Conservation (phyloP, 2,329 filamentous ascomycete genomes). For the Trichoderma lentiforme region DNA sequence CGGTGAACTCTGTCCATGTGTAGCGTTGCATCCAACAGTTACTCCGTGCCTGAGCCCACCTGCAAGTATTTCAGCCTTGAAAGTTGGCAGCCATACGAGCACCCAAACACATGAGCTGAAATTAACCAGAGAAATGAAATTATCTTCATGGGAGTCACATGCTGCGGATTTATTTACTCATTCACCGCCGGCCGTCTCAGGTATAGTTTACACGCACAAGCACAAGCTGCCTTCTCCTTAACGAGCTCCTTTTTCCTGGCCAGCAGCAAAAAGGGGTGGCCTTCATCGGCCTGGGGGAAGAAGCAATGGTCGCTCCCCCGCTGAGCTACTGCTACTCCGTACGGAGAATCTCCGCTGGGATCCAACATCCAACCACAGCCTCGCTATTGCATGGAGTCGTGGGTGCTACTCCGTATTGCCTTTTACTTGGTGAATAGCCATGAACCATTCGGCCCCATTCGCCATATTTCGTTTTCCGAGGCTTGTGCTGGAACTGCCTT, state of each 20-base stretch:
- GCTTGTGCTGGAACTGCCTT: slow-evolving; percentile 7
- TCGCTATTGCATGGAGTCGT: neutral
- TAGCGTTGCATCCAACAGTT: neutral
- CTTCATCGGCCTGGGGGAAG: neutral
- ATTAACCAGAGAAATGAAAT: neutral
- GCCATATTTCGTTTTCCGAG: neutral
- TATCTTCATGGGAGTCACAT: neutral
- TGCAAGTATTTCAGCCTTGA: neutral
- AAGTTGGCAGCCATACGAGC: neutral
- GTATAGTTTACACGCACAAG: neutral
- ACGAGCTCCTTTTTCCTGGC: neutral
- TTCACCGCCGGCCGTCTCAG: neutral
- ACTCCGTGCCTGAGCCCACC: neutral
- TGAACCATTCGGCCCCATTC: neutral
- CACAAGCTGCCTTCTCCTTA: neutral
- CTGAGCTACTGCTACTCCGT: neutral
- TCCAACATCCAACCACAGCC: neutral
- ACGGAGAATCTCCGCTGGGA: slow-evolving; percentile 10
- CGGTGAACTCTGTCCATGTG: neutral
- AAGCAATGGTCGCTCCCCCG: slow-evolving; percentile 3
- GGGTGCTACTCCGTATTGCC: neutral
- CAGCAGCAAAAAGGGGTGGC: neutral
- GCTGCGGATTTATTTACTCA: neutral
- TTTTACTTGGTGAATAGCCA: neutral
- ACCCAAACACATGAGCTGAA: neutral